A percentile compares a stretch with the other conserved stretches of the same genome.
Evolutionary conservation across 768 basidiomycete species (phyloP).

Genomic region (Suillus ampliporus): DNA sequence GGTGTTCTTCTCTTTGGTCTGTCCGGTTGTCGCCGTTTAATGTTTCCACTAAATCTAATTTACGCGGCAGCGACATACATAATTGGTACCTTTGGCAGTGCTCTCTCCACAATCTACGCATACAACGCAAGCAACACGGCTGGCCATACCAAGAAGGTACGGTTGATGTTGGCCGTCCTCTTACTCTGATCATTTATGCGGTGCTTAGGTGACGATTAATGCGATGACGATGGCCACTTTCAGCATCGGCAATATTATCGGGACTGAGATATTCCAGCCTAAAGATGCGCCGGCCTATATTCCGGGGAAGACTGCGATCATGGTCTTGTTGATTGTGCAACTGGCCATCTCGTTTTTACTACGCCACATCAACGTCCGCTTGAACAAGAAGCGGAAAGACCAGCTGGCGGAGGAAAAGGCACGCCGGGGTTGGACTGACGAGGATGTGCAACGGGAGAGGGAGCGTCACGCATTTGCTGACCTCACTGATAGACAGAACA

Average conservation of each 20-base stretch:
- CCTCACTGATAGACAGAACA: conserved; percentile 68
- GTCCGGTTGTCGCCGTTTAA: conserved; percentile 9
- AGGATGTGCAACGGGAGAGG: conserved; percentile 60
- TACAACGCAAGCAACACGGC: conserved; percentile 69
- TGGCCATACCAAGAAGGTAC: conserved; percentile 68
- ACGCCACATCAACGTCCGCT: conserved; percentile 57
- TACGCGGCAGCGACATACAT: conserved; percentile 50
- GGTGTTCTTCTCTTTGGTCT: conserved; percentile 61
- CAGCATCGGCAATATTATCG: conserved; percentile 64
- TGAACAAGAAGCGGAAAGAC: conserved; percentile 54
- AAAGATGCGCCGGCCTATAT: conserved; percentile 67
- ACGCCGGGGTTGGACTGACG: conserved; percentile 60
- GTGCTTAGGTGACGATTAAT: conserved; percentile 56
- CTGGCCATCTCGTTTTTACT: conserved; percentile 53
- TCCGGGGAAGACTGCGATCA: conserved; percentile 69
- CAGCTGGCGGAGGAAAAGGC: conserved; percentile 50
- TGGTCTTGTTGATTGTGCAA: conserved; percentile 61
- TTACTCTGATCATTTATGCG: neutral
- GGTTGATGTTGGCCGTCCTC: neutral
- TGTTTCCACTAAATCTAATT: conserved; percentile 3
- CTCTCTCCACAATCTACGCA: conserved; percentile 63
- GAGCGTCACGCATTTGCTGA: conserved; percentile 68
- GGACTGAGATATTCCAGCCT: conserved; percentile 66
- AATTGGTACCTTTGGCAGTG: conserved; percentile 62
- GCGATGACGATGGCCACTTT: conserved; percentile 63